Base-by-base conservation (phyloP, 305 asterid genomes). In the Stenogyne calaminthoides region DNA sequence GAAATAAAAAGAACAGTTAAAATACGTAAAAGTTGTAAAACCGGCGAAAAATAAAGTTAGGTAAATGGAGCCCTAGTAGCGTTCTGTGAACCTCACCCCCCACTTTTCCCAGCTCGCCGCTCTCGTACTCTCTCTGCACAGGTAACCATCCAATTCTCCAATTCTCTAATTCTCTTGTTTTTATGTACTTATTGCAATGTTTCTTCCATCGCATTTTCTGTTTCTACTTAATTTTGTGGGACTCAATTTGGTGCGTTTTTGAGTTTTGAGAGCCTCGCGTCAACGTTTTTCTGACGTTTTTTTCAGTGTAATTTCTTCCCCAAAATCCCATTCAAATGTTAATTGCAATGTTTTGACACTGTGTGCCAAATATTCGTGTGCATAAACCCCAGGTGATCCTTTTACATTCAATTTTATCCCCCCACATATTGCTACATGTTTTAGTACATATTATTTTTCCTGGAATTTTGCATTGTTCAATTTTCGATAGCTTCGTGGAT, bases 31-130 rank as follows among this genome's bases (percentile, higher is more conserved):
- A 32, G 36, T 32, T 32, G 36, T 32, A 5, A 32, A 32, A 32
- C 36, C 36, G 34, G n/a, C 36, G 37, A 10, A 49, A 47, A n/a
- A 9, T 2, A 18, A 52, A 54, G 19, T n/a, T 3, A 39, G 15
- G 63, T 16, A 62, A 63, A 55, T 60, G 66, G 74, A 77, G 84
- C 87, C 87, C 84, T 80, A 80, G 84, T 80, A 80, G 84, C 76
- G 59, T 56, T 7, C 76, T 58, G 47, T 46, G 74, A 57, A 37
- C 64, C 58, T 42, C 71, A n/a, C 52, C 51, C 34, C 69, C 40
- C 64, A 60, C 81, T 67, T 71, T 40, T 71, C 49, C 20, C 73
- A 64, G 67, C 69, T 65, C 70, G 68, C 77, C 83, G 61, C 76
- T 51, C 65, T n/a, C 5, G 10, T 58, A 15, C 32, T 15, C 71